Conservation (phyloP, 257 asterid genomes). For the Solanum corneliomulleri region DNA sequence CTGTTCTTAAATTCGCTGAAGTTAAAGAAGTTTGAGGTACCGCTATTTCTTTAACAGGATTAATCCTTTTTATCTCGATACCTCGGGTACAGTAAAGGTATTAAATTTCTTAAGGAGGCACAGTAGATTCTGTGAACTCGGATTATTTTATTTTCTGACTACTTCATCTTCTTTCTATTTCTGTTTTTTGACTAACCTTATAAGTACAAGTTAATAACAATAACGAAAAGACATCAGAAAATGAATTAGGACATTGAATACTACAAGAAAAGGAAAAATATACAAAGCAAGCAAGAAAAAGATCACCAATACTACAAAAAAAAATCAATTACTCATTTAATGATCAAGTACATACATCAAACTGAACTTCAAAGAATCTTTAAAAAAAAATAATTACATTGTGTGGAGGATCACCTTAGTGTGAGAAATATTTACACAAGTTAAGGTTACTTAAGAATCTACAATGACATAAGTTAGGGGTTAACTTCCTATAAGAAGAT, state of each 20-base stretch:
- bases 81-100: no score
- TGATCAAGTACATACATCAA: neutral
- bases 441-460: neutral
- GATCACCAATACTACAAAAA: neutral
- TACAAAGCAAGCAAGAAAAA: neutral
- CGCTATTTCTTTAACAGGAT: no score
- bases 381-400: neutral
- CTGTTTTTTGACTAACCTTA: no score
- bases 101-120: no score
- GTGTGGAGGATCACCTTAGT: neutral
- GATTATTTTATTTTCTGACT: no score
- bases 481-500: neutral
- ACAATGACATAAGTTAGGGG: neutral
- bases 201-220: neutral
- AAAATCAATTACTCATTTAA: neutral
- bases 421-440: neutral
- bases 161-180: no score
- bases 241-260: neutral
- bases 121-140: no score
- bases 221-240: neutral
- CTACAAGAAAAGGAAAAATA: neutral
- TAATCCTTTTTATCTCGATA: no score
- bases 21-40: no score
- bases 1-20: no score
- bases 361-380: neutral